Conservation (phyloP, 352 stramenopile genomes). For the Pythium phragmitis region DNA sequence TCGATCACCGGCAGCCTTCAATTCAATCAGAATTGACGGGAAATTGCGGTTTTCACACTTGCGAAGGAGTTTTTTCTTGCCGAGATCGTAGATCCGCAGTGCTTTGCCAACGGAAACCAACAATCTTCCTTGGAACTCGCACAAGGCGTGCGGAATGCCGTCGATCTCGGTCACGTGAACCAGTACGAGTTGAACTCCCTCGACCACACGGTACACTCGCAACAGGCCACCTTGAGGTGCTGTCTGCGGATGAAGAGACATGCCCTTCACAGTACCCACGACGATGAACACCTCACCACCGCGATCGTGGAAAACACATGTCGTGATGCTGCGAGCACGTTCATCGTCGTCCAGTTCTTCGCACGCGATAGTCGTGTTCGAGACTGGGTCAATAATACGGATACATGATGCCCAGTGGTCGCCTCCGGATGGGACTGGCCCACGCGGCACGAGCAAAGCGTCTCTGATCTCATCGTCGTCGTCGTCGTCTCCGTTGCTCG, state of each 20-base stretch:
- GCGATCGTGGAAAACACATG: conserved; percentile 94
- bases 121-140: conserved; percentile 96
- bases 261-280: conserved; percentile 95
- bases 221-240: conserved; percentile 70
- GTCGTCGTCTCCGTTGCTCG: conserved; percentile 40
- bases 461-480: conserved; percentile 86
- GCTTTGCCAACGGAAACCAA: conserved; percentile 95
- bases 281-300: conserved; percentile 97
- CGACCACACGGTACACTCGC: conserved; percentile 94
- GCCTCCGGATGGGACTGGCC: conserved; percentile 52
- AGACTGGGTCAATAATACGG: conserved; percentile 95
- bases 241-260: conserved; percentile 91
- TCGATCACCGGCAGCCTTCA: conserved; percentile 94
- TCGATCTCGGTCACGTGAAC: conserved; percentile 97
- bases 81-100: conserved; percentile 98
- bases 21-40: conserved; percentile 90
- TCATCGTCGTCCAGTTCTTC: conserved; percentile 95
- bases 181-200: conserved; percentile 92
- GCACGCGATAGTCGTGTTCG: conserved; percentile 82
- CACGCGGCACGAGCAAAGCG: conserved; percentile 63
- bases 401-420: conserved; percentile 97
- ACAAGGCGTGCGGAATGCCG: conserved; percentile 95
- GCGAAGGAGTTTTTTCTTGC: conserved; percentile 98
- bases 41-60: conserved; percentile 98
- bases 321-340: conserved; percentile 91